Base-by-base conservation (phyloP, 1,139 yeast genomes). In the Pichia sp. region DNA sequence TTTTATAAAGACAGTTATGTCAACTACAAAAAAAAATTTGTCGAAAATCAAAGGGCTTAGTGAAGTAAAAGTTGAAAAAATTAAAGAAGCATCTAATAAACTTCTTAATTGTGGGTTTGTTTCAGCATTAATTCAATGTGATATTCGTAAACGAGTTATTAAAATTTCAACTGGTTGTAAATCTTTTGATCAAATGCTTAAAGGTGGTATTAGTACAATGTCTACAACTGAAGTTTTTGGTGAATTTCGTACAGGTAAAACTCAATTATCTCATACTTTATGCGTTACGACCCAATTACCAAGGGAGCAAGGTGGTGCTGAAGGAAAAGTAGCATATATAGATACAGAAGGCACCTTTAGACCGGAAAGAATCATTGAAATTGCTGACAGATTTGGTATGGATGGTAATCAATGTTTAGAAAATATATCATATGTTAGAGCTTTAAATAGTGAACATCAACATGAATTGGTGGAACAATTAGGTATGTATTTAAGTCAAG, bases 171-270 rank as follows among this genome's bases (percentile, higher is more conserved):
- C 84, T 0, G 84, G 84, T 0, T 72, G 79, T 7, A 76, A 71
- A 50, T 74, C 75, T 39, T 66, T 79, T 43, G 82, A 79, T 55
- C 70, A 71, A 26, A 69, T 77, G 38, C 65, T 79, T 10, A 83
- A 83, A 11, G 83, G 83, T 9, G 83, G 84, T 0, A 64, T 79
- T 28, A 74, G 72, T 67, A 75, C 83, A 0, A 79, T 79, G 83
- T 74, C 81, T 46, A 72, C 79, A 34, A 77, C 81, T 0, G 84
- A 79, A 57, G 84, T 79, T 1, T 79, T 77, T 66, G 84, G 84
- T 3, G 84, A 79, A 57, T 79, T 76, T 55, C 66, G 84, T 49
- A 78, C 83, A 53, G 83, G 83, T 45, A 78, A 79, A 59, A 78
- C 83, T 7, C 83, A 79, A 57, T 61, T 79, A 62, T 75, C 82